Base-by-base conservation (phyloP, 169 alveolate genomes). In the Plasmodium berghei region DNA sequence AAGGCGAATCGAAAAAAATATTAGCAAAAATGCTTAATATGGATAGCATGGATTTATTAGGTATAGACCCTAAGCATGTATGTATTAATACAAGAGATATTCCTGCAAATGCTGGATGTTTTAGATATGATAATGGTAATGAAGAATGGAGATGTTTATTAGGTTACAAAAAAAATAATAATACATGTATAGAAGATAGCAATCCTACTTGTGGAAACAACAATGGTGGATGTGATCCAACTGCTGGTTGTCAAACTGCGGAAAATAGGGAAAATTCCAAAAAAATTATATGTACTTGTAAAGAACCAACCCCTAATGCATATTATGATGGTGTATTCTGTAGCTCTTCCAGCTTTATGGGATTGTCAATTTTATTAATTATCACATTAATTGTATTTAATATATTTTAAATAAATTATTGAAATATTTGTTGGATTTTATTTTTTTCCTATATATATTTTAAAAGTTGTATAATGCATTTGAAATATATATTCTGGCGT, bases 111-210 rank as follows among this genome's bases (percentile, higher is more conserved):
- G 71, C 86, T 12, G 86, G 73, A 56, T 83, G 90, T 42, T 67
- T 34, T 26, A 83, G 86, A 54, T 42, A 56, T 72, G 28, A n/a
- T 49, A 34, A 69, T 34, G 90, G 73, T 42, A 6, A 5, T 10
- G 90, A 83, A 56, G 83, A 54, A 69, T 83, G 90, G 63, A 83
- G 56, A 83, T 83, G 90, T 28, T 26, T 83, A 4, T 83, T 83
- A n/a, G 42, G 22, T 46, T 83, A 9, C 56, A 83, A 83, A 55
- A 10, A 16, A 49, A 58, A 16, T 8, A 48, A n/a, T 16, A 64
- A 26, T 14, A 46, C 8, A 20, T 83, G 90, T 83, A 67, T 66
- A n/a, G 22, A 40, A 54, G 64, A 71, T 56, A 9, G 16, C 24
- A n/a, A 83, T 49, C 14, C 77, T 34, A 34, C 90, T 20, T 83